phyloP scores from a whole-genome alignment of 2,329 filamentous ascomycete genomes.

The Pseudocercospora cruenta region DNA sequence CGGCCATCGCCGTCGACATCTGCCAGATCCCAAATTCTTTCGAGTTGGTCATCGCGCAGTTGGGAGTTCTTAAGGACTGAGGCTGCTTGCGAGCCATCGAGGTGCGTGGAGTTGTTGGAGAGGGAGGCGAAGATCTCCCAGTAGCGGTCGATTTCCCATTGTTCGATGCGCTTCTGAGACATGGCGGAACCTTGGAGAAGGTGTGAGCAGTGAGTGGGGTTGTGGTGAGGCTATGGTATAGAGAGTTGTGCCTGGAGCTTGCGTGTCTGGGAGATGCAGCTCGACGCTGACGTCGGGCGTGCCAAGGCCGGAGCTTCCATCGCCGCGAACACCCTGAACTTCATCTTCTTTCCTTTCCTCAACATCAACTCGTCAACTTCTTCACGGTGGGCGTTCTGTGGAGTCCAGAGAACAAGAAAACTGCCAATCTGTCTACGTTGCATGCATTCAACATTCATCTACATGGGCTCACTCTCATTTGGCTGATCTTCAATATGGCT shows the following conservation, averaged over 20 bases:
- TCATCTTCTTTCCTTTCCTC: background rate
- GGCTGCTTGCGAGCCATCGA: conserved; percentile 71
- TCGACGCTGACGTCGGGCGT: background rate
- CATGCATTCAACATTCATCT: background rate
- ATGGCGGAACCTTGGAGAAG: conserved; percentile 23
- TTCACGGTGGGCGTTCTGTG: background rate
- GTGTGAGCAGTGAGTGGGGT: too few relatives aligned
- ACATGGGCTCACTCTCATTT: background rate
- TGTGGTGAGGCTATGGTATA: background rate
- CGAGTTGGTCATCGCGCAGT: conserved; percentile 80
- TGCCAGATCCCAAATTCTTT: conserved; percentile 94
- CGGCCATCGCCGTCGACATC: conserved; percentile 98
- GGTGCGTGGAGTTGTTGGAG: conserved; percentile 64
- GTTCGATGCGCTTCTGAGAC: conserved; percentile 62
- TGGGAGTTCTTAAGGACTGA: conserved; percentile 74
- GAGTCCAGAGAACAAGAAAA: background rate
- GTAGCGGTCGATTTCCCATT: conserved; percentile 76
- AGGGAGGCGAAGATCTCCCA: conserved; percentile 79
- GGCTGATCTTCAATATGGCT: too few relatives aligned
- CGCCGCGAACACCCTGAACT: background rate
- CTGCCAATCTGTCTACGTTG: background rate
- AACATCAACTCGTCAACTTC: background rate
- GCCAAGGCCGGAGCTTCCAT: background rate
- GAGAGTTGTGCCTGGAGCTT: background rate
- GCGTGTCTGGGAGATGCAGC: background rate